phyloP scores from a whole-genome alignment of 1,284 basidiomycete species.

The Ceratobasidium sp. region DNA sequence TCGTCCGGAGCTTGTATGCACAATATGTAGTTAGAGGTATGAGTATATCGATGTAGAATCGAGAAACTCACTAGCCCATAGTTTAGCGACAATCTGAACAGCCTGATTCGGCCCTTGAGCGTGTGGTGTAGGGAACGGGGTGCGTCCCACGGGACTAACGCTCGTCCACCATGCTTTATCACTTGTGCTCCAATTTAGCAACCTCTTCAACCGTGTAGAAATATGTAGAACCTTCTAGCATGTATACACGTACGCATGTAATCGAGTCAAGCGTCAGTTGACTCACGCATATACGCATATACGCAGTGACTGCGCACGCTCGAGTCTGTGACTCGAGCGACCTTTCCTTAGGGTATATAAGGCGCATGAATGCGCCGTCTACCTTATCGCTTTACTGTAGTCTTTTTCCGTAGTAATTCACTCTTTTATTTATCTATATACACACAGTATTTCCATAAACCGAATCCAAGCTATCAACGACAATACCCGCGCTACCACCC shows the following conservation, averaged over 20 bases:
- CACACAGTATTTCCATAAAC: too few species aligned
- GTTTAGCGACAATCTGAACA: slow-evolving; percentile 14
- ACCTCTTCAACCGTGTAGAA: neutral
- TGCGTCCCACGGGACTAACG: slow-evolving; percentile 24
- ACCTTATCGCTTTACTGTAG: too few species aligned
- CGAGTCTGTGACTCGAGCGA: too few species aligned
- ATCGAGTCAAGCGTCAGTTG: too few species aligned
- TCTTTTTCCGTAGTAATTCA: too few species aligned
- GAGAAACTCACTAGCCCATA: slow-evolving; percentile 39
- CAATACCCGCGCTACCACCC: neutral
- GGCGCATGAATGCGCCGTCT: too few species aligned
- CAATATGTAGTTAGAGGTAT: neutral
- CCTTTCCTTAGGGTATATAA: too few species aligned
- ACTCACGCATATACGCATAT: too few species aligned
- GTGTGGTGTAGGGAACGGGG: neutral
- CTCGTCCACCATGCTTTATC: slow-evolving; percentile 9
- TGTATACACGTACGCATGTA: too few species aligned
- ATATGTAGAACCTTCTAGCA: slow-evolving; percentile 5
- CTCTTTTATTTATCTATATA: too few species aligned
- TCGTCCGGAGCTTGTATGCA: slow-evolving; percentile 67
- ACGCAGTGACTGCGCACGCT: too few species aligned
- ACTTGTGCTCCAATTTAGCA: neutral
- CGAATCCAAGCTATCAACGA: neutral
- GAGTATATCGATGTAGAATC: neutral
- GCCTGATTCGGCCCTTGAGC: slow-evolving; percentile 7